Evolutionary conservation across 2,329 filamentous ascomycete genomes (phyloP), one percentile per base, ranked within the genome.

Genomic region (Penicillium italicum): DNA sequence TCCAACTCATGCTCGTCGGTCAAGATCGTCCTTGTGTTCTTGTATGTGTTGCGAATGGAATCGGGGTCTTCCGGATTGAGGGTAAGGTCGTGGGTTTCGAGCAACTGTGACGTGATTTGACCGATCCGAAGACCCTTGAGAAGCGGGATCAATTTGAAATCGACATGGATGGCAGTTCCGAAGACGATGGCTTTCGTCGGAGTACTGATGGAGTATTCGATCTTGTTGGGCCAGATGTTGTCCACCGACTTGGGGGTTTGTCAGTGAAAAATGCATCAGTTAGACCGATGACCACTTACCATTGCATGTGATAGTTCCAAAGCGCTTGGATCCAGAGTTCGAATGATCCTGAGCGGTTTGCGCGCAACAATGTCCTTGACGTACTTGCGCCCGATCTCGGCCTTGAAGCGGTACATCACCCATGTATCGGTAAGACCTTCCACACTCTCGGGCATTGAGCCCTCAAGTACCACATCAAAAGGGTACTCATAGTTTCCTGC

Each of bases 221-320:
- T 84, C 79, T 99, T 99, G 78, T 96, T 94, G 6, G 91, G 89
- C 94, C 94, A 99, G 61, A 96, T 89, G 69, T 97, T 97, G 74
- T 97, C 92, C 61, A 97, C 92, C 60, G 90, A 82, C 79, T 83
- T 55, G 22, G 51, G n/a, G 50, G 42, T 18, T 24, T 31, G 60
- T 69, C 48, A 68, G 64, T 45, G 34, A 42, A 40, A 40, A 47
- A 14, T 26, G 28, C 28, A 14, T 24, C 33, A 34, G 22, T 46
- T 26, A 18, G 8, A 31, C 48, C 33, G 28, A 28, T 12, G 34
- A 34, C 4, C 18, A 38, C 70, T 62, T 68, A 79, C 90, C 90
- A 97, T 94, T 45, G 91, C 88, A 73, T 97, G 89, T 36, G 89
- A 81, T 59, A 92, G 82, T 69, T 93, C 89, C 56, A 92, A 79